A percentile compares a stretch with the other conserved stretches of the same genome.
Evolutionary conservation across 331 rosid genomes (phyloP).

Genomic region (Quercus tomentella): DNA sequence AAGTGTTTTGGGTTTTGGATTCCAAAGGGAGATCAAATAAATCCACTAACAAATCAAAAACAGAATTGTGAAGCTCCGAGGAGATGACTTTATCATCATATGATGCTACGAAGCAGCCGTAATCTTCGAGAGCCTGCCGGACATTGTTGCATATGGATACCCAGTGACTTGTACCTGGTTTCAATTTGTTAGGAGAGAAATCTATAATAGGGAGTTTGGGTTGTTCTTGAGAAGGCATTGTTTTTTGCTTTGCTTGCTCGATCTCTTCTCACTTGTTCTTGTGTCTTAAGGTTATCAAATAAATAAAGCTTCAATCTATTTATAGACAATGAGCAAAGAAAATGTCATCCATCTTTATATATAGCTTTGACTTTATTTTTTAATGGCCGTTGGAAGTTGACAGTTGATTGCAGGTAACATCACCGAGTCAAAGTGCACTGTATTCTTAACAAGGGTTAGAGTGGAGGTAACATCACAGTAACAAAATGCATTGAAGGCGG

Average conservation of each 20-base stretch:
- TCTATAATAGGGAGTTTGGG: conserved; percentile 29
- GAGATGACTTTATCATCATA: conserved; percentile 20
- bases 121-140: conserved; percentile 40
- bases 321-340: not conserved
- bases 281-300: not conserved
- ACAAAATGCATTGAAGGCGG: too few relatives aligned
- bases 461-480: too few relatives aligned
- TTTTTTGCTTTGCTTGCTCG: not conserved
- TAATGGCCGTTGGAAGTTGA: not conserved
- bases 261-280: not conserved
- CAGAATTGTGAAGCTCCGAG: conserved; percentile 22
- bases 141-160: conserved; percentile 16
- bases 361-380: not conserved
- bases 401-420: not conserved
- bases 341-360: not conserved
- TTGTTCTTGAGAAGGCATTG: not conserved
- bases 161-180: conserved; percentile 28
- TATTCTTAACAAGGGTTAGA: not conserved
- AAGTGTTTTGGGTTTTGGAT: conserved; percentile 28
- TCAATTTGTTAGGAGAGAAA: conserved; percentile 24
- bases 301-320: not conserved
- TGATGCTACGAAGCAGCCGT: conserved; percentile 39
- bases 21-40: conserved; percentile 48
- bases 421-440: not conserved
- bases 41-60: conserved; percentile 27